Conservation (phyloP, 139 green algal species). For the Axilococcus clingmanii region DNA sequence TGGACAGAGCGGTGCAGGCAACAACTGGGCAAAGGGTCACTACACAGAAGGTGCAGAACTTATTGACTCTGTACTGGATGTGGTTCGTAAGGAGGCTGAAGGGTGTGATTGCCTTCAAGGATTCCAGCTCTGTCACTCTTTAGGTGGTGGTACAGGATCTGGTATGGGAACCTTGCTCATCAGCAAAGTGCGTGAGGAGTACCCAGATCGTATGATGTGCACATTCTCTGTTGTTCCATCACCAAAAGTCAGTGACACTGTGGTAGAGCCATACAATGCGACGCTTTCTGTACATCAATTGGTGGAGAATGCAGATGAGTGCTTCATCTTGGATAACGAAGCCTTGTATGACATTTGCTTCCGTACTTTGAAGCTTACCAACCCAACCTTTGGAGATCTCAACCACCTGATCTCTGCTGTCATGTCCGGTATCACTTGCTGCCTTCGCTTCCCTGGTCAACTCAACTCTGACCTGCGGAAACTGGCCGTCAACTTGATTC, state of each 20-base stretch:
- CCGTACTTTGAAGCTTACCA: constrained; percentile 94
- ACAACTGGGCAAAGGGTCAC: constrained; percentile 99
- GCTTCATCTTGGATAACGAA: constrained; percentile 94
- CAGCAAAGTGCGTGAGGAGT: constrained; percentile 97
- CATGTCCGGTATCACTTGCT: constrained; percentile 90
- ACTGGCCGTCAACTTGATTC: constrained; percentile 91
- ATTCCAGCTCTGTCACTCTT: constrained; percentile 92
- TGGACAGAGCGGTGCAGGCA: constrained; percentile 88
- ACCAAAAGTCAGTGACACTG: constrained; percentile 88
- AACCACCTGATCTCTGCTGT: constrained; percentile 94
- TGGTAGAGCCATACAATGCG: constrained; percentile 85
- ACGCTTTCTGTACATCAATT: constrained; percentile 84
- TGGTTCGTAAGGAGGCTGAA: constrained; percentile 98
- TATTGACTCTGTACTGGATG: constrained; percentile 95
- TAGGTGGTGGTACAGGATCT: constrained; percentile 89
- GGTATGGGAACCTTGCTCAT: constrained; percentile 98
- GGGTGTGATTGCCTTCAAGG: constrained; percentile 95
- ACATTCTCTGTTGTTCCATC: constrained; percentile 97
- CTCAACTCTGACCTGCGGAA: constrained; percentile 90
- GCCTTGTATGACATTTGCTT: constrained; percentile 99
- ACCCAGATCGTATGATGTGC: constrained; percentile 96
- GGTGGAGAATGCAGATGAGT: constrained; percentile 95
- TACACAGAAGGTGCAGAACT: constrained; percentile 98
- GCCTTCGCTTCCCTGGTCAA: constrained; percentile 92
- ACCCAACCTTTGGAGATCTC: constrained; percentile 84